Evolutionary conservation across 2,329 filamentous ascomycete species (phyloP), one percentile per base, ranked within the genome.

Genomic region (Thielaviopsis populi): DNA sequence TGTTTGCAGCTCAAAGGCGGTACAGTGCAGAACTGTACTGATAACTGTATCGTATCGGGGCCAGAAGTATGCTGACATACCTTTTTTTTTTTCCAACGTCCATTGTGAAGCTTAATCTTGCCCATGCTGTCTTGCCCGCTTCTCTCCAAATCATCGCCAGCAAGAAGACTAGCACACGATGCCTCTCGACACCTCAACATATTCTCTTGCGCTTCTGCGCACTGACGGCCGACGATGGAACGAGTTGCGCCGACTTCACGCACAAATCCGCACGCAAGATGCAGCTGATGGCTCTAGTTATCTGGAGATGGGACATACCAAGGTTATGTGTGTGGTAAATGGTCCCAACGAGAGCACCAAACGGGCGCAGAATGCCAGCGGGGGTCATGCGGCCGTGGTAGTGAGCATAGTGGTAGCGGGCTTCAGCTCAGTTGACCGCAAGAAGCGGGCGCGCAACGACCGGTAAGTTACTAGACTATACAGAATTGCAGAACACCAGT

Each of bases 231-330:
- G 94, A 67, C 85, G 94, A 70, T 99, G 94, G 94, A 97, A 99
- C 77, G 94, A 99, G 74, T 83, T 99, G 46, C 90, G 94, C 33
- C 85, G 89, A 7, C 82, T 96, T 61, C 85, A 90, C 71, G 92
- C 88, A 59, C 89, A 95, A 75, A 91, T 99, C 72, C 88, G 87
- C 67, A 96, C 91, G 1, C 94, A 96, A 75, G 87, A 91, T 66
- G 87, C 91, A 60, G 91, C 91, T 63, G 94, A 97, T 70, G 94
- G 94, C 42, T 95, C 89, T 54, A 89, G 87, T 67, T 96, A 96
- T 75, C 84, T 97, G 66, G 90, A 96, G 73, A 95, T 95, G 86
- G 94, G 94, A 70, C 95, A 97, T 76, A 99, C 94, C 24, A 94
- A 96, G 73, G 87, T 99, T 69, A 89, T 97, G 75, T 96, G 92